Conservation (phyloP, 2,329 filamentous ascomycete species). For the Colletotrichum sp. region DNA sequence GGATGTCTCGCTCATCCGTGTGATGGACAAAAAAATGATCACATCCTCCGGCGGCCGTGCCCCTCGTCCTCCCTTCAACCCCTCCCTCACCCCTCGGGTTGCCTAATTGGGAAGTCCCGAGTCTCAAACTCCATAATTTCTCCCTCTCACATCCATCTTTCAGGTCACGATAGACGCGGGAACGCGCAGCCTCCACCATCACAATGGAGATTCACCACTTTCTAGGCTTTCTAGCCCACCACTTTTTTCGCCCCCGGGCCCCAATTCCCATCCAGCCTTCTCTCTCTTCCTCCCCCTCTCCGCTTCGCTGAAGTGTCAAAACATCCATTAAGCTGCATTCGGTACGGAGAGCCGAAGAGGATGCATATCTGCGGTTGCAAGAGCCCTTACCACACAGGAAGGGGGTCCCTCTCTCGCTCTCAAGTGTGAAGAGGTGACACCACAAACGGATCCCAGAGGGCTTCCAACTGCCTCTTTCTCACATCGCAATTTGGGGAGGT, state of each 20-base stretch:
- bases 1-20: constrained; percentile 1
- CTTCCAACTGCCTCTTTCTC: not conserved
- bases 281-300: not conserved
- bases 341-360: constrained; percentile 8
- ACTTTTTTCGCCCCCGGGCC: not conserved
- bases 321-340: constrained; percentile 12
- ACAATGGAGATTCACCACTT: not conserved
- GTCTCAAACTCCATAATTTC: not conserved
- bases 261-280: not conserved
- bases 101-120: not conserved
- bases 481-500: not conserved
- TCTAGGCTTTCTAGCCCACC: not conserved
- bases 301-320: not conserved
- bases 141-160: not conserved
- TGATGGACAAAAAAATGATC: constrained; percentile 7
- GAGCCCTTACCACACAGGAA: not conserved
- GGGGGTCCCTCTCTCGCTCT: not conserved
- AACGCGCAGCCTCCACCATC: not conserved
- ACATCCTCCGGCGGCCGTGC: not conserved
- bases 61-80: not conserved
- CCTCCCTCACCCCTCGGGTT: not conserved
- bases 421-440: not conserved
- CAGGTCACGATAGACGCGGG: not conserved
- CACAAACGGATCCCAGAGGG: not conserved
- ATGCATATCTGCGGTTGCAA: not conserved